Evolutionary conservation across 2,329 filamentous ascomycete genomes (phyloP).

Genomic region (Fusarium sp.): DNA sequence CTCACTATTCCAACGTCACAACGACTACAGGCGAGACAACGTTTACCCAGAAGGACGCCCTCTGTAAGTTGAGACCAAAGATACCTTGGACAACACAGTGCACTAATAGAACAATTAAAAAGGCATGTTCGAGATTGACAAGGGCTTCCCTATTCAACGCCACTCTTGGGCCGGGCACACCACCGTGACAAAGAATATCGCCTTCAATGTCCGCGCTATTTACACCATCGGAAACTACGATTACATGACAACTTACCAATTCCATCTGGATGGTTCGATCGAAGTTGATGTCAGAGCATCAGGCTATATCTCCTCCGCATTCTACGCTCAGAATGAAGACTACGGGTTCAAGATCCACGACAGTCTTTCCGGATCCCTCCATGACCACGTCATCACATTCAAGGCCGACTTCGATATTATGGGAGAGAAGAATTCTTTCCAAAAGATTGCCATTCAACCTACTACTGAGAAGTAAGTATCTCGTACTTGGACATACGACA

Average conservation of each 20-base stretch:
- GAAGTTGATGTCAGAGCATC: conserved; percentile 2
- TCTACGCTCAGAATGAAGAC: conserved; percentile 9
- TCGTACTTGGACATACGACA: rapidly evolving
- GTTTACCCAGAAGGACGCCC: not conserved
- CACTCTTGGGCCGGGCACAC: conserved; percentile 1
- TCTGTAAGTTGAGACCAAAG: not conserved
- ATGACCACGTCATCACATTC: conserved; percentile 7
- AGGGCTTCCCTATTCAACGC: conserved; percentile 8
- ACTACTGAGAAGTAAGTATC: not conserved
- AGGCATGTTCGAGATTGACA: conserved; percentile 15
- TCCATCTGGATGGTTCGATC: not conserved
- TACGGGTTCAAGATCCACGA: conserved; percentile 5
- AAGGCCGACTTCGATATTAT: conserved; percentile 1
- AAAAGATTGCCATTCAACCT: conserved; percentile 4
- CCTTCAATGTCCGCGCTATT: conserved; percentile 5
- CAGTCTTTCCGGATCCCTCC: not conserved
- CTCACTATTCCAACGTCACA: not conserved
- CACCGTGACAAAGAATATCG: conserved; percentile 10
- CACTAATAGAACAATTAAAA: not conserved
- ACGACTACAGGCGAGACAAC: conserved; percentile 4
- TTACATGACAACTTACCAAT: conserved; percentile 6
- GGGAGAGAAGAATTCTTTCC: not conserved
- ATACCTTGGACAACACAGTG: not conserved
- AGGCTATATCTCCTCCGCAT: conserved; percentile 1
- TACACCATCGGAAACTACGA: conserved; percentile 17